Conservation (phyloP, 1,139 yeast genomes). For the Geotrichum fermentans region DNA sequence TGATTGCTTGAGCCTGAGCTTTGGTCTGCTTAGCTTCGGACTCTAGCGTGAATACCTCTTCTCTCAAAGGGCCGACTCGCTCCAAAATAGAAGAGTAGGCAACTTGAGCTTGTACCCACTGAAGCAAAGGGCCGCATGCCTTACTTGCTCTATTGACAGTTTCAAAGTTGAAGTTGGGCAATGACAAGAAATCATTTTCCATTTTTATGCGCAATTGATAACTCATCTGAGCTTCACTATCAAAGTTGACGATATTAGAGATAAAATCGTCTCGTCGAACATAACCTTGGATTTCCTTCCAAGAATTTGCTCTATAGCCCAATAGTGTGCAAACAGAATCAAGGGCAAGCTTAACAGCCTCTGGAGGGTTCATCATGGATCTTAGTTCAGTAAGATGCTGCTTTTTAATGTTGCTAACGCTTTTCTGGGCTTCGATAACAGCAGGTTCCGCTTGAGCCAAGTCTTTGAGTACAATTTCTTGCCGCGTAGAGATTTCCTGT, state of each 20-base stretch:
- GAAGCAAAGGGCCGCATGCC: slow-evolving; percentile 88
- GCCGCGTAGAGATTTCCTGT: slow-evolving; percentile 52
- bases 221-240: slow-evolving; percentile 57
- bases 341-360: slow-evolving; percentile 74
- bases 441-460: slow-evolving; percentile 79
- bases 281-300: slow-evolving; percentile 83
- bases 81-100: slow-evolving; percentile 64
- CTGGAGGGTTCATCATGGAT: slow-evolving; percentile 89
- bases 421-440: slow-evolving; percentile 73
- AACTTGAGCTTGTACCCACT: slow-evolving; percentile 89
- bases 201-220: slow-evolving; percentile 50
- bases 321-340: slow-evolving; percentile 82
- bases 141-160: slow-evolving; percentile 84
- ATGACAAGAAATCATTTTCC: slow-evolving; percentile 56
- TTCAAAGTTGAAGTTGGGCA: slow-evolving; percentile 64
- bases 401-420: slow-evolving; percentile 87
- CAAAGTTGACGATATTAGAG: slow-evolving; percentile 70
- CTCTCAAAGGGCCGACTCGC: slow-evolving; percentile 66
- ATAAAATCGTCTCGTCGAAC: slow-evolving; percentile 86
- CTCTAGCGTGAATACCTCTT: slow-evolving; percentile 61
- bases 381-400: slow-evolving; percentile 86
- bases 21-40: slow-evolving; percentile 57
- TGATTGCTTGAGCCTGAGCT: slow-evolving; percentile 59
- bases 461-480: slow-evolving; percentile 54
- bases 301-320: slow-evolving; percentile 62